Evolutionary conservation across 2,329 filamentous ascomycete genomes (phyloP), one percentile per base, ranked within the genome.

Genomic region (Amphichorda felina): DNA sequence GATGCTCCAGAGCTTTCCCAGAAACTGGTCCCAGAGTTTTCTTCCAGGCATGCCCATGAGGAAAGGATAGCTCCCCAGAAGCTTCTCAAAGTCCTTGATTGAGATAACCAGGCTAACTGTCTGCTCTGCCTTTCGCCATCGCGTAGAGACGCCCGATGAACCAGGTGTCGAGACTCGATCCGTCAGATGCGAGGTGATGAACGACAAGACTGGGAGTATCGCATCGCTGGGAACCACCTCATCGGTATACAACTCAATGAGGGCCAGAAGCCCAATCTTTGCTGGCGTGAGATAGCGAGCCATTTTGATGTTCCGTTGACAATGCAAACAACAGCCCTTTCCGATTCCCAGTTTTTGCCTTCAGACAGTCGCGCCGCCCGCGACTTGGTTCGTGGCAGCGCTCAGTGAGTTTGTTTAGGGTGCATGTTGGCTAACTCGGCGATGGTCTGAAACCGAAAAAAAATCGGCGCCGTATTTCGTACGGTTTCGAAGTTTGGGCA

Each of bases 241-340:
- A 43, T 82, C 77, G 26, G 75, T 75, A 57, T 98, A 96, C 36
- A 95, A 68, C 47, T 86, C 75, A 35, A 91, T 72, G 36, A 98
- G 72, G 37, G 77, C 75, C 37, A 96, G 70, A 17, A 95, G 69
- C 50, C 82, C 80, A 45, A 96, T 73, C 54, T 91, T 94, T 45
- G 85, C 79, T 10, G 89, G 84, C n/a, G 84, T 94, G 31, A 96
- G 70, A 56, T 82, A 94, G 38, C 82, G 81, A 48, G 80, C 72
- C 80, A 89, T 93, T 35, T 13, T 33, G 31, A 21, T 15, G 10
- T 10, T 15, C 29, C 11, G 29, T 31, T 18, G 11, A 8, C 8
- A 4, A 16, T n/a, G n/a, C n/a, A n/a, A n/a, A n/a, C n/a, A n/a
- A n/a, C n/a, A n/a, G n/a, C n/a, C n/a, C n/a, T n/a, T n/a, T n/a